Percentiles rank a stretch among this genome's conserved stretches.
phyloP scores from a whole-genome alignment of 805 yeast species.

The Lipomyces oligophaga region DNA sequence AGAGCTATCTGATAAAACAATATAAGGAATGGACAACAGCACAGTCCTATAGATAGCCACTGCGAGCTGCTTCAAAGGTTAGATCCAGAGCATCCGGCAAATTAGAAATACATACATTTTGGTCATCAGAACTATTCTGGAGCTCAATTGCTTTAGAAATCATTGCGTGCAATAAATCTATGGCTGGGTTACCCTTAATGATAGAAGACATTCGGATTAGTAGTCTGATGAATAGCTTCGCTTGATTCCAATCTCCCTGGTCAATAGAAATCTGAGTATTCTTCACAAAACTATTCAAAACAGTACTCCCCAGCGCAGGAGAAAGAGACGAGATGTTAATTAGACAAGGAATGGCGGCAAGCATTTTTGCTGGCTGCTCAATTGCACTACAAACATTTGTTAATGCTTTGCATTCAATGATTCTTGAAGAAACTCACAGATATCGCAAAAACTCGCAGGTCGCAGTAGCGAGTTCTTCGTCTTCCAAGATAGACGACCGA shows the following conservation, averaged over 20 bases:
- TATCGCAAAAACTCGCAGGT: constrained; percentile 2
- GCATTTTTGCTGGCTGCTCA: constrained; percentile 90
- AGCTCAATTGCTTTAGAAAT: constrained; percentile 54
- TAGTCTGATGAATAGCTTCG: constrained; percentile 69
- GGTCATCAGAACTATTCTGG: constrained; percentile 37
- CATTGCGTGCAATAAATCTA: constrained; percentile 51
- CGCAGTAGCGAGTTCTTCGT: constrained; percentile 8
- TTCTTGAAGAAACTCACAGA: constrained; percentile 4
- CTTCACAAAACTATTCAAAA: constrained; percentile 65
- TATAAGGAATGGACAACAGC: constrained; percentile 18
- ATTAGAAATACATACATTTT: constrained; percentile 1
- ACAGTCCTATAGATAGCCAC: constrained; percentile 7
- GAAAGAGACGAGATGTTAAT: constrained; percentile 65
- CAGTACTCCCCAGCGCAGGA: constrained; percentile 65
- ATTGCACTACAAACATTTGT: constrained; percentile 31
- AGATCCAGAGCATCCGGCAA: background rate
- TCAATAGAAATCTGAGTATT: constrained; percentile 56
- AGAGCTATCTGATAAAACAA: constrained; percentile 9
- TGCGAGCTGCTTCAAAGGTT: background rate
- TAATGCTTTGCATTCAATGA: background rate
- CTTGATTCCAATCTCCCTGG: constrained; percentile 52
- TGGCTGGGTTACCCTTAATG: constrained; percentile 46
- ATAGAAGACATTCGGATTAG: constrained; percentile 64
- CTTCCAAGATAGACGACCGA: too few relatives aligned
- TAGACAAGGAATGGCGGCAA: too few relatives aligned